These are phyloP conservation scores for Persicaria maculosa DNA, from an alignment of 148 eudicot species.

Conservation along the genomic window DNA sequence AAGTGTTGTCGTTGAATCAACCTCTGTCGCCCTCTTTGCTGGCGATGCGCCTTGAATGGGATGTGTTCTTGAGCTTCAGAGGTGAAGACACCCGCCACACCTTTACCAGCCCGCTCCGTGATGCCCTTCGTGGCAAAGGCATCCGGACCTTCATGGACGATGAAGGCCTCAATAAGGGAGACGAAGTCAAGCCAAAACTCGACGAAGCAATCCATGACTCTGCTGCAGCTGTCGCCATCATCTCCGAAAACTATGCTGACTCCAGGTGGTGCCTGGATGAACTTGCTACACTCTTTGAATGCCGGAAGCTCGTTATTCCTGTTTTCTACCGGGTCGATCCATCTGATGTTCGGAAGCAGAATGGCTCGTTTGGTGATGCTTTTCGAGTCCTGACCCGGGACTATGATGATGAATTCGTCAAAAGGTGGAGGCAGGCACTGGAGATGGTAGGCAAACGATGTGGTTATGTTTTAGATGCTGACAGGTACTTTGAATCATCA, in stretches of 20 bases:
- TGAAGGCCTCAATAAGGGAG: slow-evolving; percentile 24
- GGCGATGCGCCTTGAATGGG: slow-evolving; percentile 25
- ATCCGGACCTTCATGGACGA: slow-evolving; percentile 33
- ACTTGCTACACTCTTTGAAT: slow-evolving; percentile 26
- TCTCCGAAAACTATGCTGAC: slow-evolving; percentile 38
- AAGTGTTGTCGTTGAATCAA: neutral
- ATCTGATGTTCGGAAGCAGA: slow-evolving; percentile 35
- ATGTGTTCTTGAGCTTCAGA: slow-evolving; percentile 41
- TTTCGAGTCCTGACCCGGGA: slow-evolving; percentile 12
- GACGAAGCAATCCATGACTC: slow-evolving; percentile 28
- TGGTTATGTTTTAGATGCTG: slow-evolving; percentile 21
- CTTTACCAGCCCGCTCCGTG: slow-evolving; percentile 20
- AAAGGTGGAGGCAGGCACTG: slow-evolving; percentile 35
- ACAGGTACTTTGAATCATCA: neutral
- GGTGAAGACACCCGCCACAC: slow-evolving; percentile 27
- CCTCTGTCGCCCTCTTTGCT: slow-evolving; percentile 28
- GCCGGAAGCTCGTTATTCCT: slow-evolving; percentile 33
- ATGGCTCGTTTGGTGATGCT: slow-evolving; percentile 27
- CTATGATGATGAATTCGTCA: slow-evolving; percentile 9
- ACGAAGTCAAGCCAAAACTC: slow-evolving; percentile 25
- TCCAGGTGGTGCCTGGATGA: slow-evolving; percentile 45
- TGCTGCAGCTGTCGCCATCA: slow-evolving; percentile 31
- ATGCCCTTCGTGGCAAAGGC: neutral
- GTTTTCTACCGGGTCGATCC: slow-evolving; percentile 47
- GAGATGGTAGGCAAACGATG: slow-evolving; percentile 26